Evolutionary conservation across 352 stramenopile genomes (phyloP).

Genomic region (Pythium chondricola): DNA sequence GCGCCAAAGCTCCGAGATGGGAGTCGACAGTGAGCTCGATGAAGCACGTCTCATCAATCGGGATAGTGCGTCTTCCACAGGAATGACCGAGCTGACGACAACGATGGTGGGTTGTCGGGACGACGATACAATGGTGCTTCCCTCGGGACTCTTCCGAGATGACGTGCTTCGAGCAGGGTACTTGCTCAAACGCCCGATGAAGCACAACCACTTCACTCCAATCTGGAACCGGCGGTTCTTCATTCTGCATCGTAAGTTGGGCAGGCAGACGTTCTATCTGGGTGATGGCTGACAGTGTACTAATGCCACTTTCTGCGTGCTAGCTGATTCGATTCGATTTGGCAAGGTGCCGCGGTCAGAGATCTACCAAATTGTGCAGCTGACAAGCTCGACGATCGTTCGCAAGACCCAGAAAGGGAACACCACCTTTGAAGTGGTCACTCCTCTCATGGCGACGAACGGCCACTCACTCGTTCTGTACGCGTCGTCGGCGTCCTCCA

Average conservation of each 20-base stretch:
- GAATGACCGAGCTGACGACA: conserved; percentile 2
- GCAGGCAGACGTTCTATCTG: not conserved
- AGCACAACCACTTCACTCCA: conserved; percentile 67
- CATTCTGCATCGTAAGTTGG: conserved; percentile 47
- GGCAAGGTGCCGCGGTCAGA: conserved; percentile 54
- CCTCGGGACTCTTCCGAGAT: conserved; percentile 36
- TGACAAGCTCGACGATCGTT: conserved; percentile 55
- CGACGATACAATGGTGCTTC: conserved; percentile 1
- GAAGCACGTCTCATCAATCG: conserved; percentile 1
- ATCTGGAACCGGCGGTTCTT: conserved; percentile 77
- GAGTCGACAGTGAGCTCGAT: conserved; percentile 5
- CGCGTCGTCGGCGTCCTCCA: conserved; percentile 33
- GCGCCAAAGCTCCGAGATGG: not conserved
- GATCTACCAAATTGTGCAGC: conserved; percentile 69
- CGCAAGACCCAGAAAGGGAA: conserved; percentile 67
- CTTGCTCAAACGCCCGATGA: conserved; percentile 81
- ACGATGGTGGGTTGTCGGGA: not conserved
- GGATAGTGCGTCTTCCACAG: conserved; percentile 14
- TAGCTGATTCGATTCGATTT: conserved; percentile 63
- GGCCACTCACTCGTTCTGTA: conserved; percentile 63
- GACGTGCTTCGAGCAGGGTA: conserved; percentile 68
- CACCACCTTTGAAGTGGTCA: conserved; percentile 77
- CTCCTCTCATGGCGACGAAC: conserved; percentile 55
- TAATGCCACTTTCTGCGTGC: not conserved
- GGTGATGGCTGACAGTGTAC: not conserved